Percentiles rank a stretch among this genome's conserved stretches.
phyloP scores from a whole-genome alignment of 2,329 filamentous ascomycete species.

The Sarocladiaceae sp. region DNA sequence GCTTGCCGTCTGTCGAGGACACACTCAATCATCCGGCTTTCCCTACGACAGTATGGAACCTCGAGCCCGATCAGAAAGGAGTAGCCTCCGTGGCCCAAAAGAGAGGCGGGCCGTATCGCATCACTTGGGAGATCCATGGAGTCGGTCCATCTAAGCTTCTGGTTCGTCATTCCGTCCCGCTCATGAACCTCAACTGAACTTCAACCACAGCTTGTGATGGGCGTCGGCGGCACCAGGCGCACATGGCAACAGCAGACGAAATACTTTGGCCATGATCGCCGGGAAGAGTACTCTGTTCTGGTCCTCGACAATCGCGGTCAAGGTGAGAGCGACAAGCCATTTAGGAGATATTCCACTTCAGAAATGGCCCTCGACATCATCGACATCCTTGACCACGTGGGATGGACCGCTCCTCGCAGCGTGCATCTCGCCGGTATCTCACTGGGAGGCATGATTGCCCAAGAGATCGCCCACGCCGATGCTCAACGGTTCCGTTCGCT shows the following conservation, averaged over 20 bases:
- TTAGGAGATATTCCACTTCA: slow-evolving; percentile 70
- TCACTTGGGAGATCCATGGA: slow-evolving; percentile 79
- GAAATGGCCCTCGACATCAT: slow-evolving; percentile 79
- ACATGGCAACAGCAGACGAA: slow-evolving; percentile 82
- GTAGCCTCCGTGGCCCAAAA: slow-evolving; percentile 60
- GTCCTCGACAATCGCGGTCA: slow-evolving; percentile 83
- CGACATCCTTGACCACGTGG: slow-evolving; percentile 65
- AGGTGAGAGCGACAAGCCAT: slow-evolving; percentile 73
- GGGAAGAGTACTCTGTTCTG: slow-evolving; percentile 66
- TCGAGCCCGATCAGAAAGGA: slow-evolving; percentile 62
- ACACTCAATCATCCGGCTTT: slow-evolving; percentile 64
- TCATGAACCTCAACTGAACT: slow-evolving; percentile 2
- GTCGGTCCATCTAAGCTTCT: slow-evolving; percentile 66
- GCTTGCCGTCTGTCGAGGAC: slow-evolving; percentile 47
- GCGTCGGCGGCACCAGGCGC: slow-evolving; percentile 63
- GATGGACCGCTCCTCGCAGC: slow-evolving; percentile 54
- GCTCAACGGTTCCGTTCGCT: slow-evolving; percentile 52
- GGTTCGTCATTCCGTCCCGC: slow-evolving; percentile 55
- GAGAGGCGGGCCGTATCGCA: slow-evolving; percentile 70
- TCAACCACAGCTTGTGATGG: slow-evolving; percentile 67
- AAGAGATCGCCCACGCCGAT: slow-evolving; percentile 63
- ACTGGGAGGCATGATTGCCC: slow-evolving; percentile 89
- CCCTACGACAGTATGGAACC: slow-evolving; percentile 61
- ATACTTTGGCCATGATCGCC: slow-evolving; percentile 71
- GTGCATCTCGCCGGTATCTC: slow-evolving; percentile 73